Percentiles rank a stretch among this genome's conserved stretches.
Conservation (phyloP, 1,284 basidiomycete species). For the Cutaneotrichosporon sp. region DNA sequence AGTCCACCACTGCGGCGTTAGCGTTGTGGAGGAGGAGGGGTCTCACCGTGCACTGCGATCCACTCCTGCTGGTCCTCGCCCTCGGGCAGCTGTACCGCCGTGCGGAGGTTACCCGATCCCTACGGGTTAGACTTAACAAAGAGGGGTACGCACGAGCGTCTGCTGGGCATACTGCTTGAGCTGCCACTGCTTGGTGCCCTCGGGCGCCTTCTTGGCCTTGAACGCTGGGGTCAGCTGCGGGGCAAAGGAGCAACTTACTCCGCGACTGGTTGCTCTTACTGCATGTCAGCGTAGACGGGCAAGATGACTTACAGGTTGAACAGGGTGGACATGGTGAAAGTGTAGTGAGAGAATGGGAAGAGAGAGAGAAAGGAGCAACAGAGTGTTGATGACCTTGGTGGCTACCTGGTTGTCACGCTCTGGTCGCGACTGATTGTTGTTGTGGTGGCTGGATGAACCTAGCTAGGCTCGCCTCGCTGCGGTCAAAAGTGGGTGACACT, state of each 20-base stretch:
- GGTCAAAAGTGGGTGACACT: not conserved
- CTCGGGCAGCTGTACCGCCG: slow-evolving; percentile 85
- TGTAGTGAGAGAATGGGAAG: not conserved
- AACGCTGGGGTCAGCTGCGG: slow-evolving; percentile 55
- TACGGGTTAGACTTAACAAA: slow-evolving; percentile 32
- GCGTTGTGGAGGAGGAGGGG: no score
- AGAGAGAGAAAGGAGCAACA: not conserved
- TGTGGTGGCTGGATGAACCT: not conserved
- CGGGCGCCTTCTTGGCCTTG: slow-evolving; percentile 91
- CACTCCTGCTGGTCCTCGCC: slow-evolving; percentile 94
- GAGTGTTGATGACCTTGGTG: not conserved
- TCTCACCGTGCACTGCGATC: slow-evolving; percentile 91
- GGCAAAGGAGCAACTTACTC: slow-evolving; percentile 21
- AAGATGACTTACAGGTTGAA: slow-evolving; percentile 27
- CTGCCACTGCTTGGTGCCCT: slow-evolving; percentile 95
- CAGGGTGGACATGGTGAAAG: slow-evolving; percentile 36
- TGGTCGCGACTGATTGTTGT: not conserved
- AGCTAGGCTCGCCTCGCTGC: not conserved
- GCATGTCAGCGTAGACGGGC: slow-evolving; percentile 16
- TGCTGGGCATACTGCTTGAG: slow-evolving; percentile 95
- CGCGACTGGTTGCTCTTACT: slow-evolving; percentile 41
- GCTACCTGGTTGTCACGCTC: no score
- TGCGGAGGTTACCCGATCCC: slow-evolving; percentile 88
- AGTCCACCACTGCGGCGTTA: slow-evolving; percentile 68
- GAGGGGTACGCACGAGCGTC: slow-evolving; percentile 61